A percentile compares a stretch with the other conserved stretches of the same genome.
Evolutionary conservation across 768 basidiomycete species (phyloP).

Genomic region (Calocera viscosa): DNA sequence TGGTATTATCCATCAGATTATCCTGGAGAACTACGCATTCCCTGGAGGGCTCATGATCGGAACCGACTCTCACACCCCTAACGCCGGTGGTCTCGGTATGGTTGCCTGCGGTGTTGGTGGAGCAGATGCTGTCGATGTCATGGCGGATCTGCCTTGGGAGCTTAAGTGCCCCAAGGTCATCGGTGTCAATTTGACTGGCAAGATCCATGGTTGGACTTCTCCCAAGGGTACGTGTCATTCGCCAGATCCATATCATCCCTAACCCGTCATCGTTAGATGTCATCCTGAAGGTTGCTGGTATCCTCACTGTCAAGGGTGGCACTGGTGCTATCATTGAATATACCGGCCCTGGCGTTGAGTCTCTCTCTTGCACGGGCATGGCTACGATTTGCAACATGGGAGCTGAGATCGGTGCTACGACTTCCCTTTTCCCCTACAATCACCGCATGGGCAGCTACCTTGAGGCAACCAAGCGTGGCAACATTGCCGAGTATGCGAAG

Average conservation of each 20-base stretch:
- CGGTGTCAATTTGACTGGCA: slow-evolving; percentile 90
- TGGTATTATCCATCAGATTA: slow-evolving; percentile 98
- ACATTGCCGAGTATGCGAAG: slow-evolving; percentile 81
- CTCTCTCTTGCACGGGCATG: slow-evolving; percentile 97
- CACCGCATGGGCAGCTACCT: slow-evolving; percentile 85
- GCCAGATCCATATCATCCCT: not conserved
- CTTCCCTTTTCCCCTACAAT: slow-evolving; percentile 98
- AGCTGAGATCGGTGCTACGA: slow-evolving; percentile 98
- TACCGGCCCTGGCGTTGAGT: slow-evolving; percentile 86
- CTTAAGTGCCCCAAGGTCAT: slow-evolving; percentile 99
- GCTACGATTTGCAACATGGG: slow-evolving; percentile 99
- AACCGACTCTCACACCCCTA: slow-evolving; percentile 98
- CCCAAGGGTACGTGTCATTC: slow-evolving; percentile 62
- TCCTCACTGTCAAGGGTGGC: slow-evolving; percentile 98
- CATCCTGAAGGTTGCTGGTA: slow-evolving; percentile 97
- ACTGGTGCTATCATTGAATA: slow-evolving; percentile 99
- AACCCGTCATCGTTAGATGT: slow-evolving; percentile 46
- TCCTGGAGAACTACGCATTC: slow-evolving; percentile 98
- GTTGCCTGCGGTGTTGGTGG: slow-evolving; percentile 98
- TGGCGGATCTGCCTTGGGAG: slow-evolving; percentile 97
- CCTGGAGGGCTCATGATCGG: slow-evolving; percentile 99
- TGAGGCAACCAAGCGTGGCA: slow-evolving; percentile 81
- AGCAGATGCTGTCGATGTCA: slow-evolving; percentile 98
- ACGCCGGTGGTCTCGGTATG: slow-evolving; percentile 99
- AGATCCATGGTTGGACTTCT: slow-evolving; percentile 93